Percentiles rank a stretch among this genome's conserved stretches.
Conservation (phyloP, 768 basidiomycete genomes). For the Macrolepiota dolichaula region DNA sequence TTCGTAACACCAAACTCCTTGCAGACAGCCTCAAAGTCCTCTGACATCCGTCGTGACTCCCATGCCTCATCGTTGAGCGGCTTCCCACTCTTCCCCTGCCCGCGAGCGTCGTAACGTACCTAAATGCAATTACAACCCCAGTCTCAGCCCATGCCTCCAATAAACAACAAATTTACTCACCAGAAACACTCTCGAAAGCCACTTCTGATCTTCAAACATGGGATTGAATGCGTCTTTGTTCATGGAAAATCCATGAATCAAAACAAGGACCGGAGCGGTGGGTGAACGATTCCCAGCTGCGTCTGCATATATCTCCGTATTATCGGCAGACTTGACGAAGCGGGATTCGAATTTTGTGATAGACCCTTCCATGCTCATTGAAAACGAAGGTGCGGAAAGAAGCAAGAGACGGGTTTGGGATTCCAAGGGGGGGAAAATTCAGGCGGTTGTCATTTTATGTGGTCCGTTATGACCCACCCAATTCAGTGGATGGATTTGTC, state of each 20-base stretch:
- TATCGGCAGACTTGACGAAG: conserved; percentile 23
- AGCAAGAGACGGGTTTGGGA: neutral
- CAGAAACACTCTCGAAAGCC: conserved; percentile 19
- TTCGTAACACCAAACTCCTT: conserved; percentile 23
- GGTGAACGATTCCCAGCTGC: conserved; percentile 24
- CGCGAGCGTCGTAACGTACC: conserved; percentile 25
- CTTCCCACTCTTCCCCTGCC: conserved; percentile 28
- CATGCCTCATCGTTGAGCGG: conserved; percentile 23
- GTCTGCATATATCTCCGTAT: conserved; percentile 31
- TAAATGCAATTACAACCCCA: neutral
- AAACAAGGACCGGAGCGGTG: conserved; percentile 27
- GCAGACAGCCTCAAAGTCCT: conserved; percentile 29
- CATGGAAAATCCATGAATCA: conserved; percentile 32
- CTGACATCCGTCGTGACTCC: conserved; percentile 23
- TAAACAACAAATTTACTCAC: conserved; percentile 14
- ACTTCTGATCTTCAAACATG: conserved; percentile 26
- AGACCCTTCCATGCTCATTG: neutral
- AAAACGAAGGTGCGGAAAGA: neutral
- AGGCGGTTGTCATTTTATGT: no score
- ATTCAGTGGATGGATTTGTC: no score
- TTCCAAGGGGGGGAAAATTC: no score
- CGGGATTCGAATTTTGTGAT: neutral
- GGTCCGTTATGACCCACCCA: no score
- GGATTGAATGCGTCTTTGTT: conserved; percentile 26
- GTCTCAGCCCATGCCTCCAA: neutral